Evolutionary conservation across 2,329 filamentous ascomycete genomes (phyloP), one percentile per base, ranked within the genome.

Genomic region (Fusarium decemcellulare): DNA sequence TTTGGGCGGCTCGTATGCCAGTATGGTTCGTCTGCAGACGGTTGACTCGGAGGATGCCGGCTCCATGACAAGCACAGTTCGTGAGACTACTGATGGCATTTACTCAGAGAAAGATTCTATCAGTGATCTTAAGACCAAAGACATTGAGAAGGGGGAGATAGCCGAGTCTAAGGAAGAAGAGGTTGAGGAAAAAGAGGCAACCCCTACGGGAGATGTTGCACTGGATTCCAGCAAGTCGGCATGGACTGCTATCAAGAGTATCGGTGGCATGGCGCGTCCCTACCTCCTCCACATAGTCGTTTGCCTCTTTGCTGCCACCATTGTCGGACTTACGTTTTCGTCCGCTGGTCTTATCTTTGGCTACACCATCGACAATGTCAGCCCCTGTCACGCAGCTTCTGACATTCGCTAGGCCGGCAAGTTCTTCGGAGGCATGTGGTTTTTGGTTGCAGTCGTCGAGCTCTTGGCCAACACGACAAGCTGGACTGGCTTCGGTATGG

Each of bases 361-460:
- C 10, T 75, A 80, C 63, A 81, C 83, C 8, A 76, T 84, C 30
- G 77, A 79, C 39, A 77, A 75, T 5, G 72, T 84, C 42, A 90
- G 86, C 72, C 82, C 83, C 23, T 87, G 84, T 72, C 81, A 84
- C 40, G 64, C 78, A 2, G 75, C 77, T 4, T 72, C 76, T 32
- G 74, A 78, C 34, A 84, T 85, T 46, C 72, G 74, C 18, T 68
- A 72, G 67, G 75, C 77, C 23, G 76, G 80, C 11, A 72, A 83
- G 65, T 87, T 88, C 76, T 88, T 85, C 74, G 82, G 85, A 5
- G 81, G 86, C 51, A 85, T 89, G 82, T 88, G 87, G 75, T 87
- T 88, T 64, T 77, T 88, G 46, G 76, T 87, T 30, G 86, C 86
- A 7, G 76, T 82, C 16, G 81, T 81, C 14, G 81, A 84, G 54